Evolutionary conservation across 1,284 basidiomycete genomes (phyloP), one percentile per base, ranked within the genome.

Genomic region (Trichosporon ovoides): DNA sequence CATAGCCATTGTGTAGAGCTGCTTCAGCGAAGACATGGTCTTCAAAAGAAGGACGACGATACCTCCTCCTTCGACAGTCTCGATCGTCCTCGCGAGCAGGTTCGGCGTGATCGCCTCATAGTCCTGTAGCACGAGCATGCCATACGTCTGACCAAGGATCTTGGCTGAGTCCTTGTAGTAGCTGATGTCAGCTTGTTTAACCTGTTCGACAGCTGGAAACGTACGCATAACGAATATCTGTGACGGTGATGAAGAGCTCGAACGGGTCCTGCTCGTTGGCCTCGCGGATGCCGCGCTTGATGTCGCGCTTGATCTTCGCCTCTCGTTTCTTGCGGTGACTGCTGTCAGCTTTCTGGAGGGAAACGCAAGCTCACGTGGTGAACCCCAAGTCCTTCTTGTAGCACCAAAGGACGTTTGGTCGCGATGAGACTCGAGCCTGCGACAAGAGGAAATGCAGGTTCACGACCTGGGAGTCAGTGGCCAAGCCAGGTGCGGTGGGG

Each of bases 41-140:
- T 96, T 95, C 36, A 99, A 81, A 35, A 99, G 80, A 16, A 98
- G 79, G 2, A 97, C 88, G 3, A 99, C 86, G 36, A 98, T 80
- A 3, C 96, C 96, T 34, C 96, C 96, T 20, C 96, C 96, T 74
- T 98, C 91, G 1, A 98, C 95, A 0, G 96, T 99, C 80, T 99
- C 96, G 59, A 98, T 94, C 19, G 96, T 98, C 53, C 95, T 82
- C 6, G 96, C 96, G 31, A 98, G 85, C 58, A 98, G 79, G 79
- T 99, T 99, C 31, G 96, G 96, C 1, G 96, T 99, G 65, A 99
- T 86, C 3, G 96, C 95, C 74, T 99, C 96, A 68, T 98, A 99
- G 73, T 98, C 96, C 79, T 98, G 96, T 57, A 99, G 80, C 9
- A 98, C 85, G 63, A 92, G 87, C 93, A 98, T 98, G 48, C 95